phyloP scores from a whole-genome alignment of 345 rosid genomes.

The Linum lewisii region DNA sequence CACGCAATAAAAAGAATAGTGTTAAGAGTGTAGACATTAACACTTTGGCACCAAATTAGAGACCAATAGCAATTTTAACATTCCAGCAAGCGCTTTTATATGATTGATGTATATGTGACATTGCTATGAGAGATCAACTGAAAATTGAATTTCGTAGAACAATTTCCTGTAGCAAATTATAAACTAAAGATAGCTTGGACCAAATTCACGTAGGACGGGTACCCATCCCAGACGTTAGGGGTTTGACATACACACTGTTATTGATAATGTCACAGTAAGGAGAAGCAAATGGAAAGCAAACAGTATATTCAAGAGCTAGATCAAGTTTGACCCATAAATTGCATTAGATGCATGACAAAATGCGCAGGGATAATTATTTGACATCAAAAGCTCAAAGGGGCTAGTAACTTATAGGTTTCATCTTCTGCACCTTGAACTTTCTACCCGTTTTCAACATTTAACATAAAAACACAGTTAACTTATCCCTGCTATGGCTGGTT shows the following conservation, averaged over 20 bases:
- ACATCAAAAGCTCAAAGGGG: not conserved
- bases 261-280: no score
- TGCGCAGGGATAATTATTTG: not conserved
- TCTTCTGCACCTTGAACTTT: no score
- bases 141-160: not conserved
- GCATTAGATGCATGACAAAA: not conserved
- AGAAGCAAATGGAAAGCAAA: no score
- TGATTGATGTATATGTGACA: not conserved
- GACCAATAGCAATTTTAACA: not conserved
- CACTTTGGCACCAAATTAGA: not conserved
- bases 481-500: no score
- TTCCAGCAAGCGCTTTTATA: not conserved
- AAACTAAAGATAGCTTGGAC: no score
- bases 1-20: constrained; percentile 8
- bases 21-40: not conserved
- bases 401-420: not conserved
- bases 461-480: no score
- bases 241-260: no score
- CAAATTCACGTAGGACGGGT: no score
- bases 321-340: no score
- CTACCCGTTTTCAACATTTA: no score
- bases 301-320: no score
- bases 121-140: not conserved
- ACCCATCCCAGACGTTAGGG: no score
- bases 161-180: not conserved